Evolutionary conservation across 1,284 basidiomycete species (phyloP), one percentile per base, ranked within the genome.

Genomic region (Chalciporus sp.): DNA sequence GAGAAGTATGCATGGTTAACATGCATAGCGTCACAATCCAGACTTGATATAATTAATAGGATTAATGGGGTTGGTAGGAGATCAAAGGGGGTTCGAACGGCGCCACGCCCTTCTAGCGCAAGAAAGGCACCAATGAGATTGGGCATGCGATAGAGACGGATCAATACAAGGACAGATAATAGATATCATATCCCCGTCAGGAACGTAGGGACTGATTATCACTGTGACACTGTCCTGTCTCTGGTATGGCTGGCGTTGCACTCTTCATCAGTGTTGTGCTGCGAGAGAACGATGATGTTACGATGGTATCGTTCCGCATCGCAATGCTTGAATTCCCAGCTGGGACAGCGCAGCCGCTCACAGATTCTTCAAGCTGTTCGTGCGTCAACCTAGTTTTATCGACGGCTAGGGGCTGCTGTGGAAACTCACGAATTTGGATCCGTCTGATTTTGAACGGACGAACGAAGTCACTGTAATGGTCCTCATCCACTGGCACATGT

Each of bases 81-180:
- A 49, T 52, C 42, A 27, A 51, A 53, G 49, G 26, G 28, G 46
- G 31, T 23, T 65, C 52, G 60, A 51, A 63, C 60, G 61, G 61
- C 41, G 44, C 53, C 35, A 46, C 44, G 19, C 46, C 26, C 42
- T 41, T 35, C 42, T 23, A 19, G 17, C 20, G 20, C 17, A 23
- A 23, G 20, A 41, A 41, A 41, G 20, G 40, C 19, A 41, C 40
- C 48, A 45, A 44, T 46, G 41, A 52, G 52, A 51, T 44, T 29
- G 27, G 41, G 53, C 33, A 44, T 51, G 51, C 66, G 63, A 58
- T 52, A 47, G 50, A 4, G 53, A 59, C 63, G 64, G 66, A 68
- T 56, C 49, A 52, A 65, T 61, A 40, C 53, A 29, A 19, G 8
- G 28, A 41, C 23, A 16, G 37, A 55, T 42, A 28, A 46, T 47